These are phyloP conservation scores for Vanderwaltozyma polyspora DNA, from an alignment of 805 yeast species.

Conservation along the genomic window DNA sequence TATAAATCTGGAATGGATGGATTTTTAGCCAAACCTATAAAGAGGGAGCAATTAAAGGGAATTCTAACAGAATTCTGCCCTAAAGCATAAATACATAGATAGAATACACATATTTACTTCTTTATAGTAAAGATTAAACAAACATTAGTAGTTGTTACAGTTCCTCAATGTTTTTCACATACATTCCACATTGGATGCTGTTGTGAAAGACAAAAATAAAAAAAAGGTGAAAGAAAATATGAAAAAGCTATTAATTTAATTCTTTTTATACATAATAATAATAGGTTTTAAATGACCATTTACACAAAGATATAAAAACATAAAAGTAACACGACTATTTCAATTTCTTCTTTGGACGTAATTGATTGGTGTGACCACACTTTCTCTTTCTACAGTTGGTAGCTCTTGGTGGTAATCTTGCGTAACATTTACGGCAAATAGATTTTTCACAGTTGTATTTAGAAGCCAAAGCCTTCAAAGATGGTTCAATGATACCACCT, in stretches of 20 bases:
- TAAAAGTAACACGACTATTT: constrained; percentile 48
- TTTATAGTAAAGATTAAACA: too few relatives aligned
- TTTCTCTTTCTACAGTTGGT: constrained; percentile 99
- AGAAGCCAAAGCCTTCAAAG: constrained; percentile 97
- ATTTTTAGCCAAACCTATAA: constrained; percentile 78
- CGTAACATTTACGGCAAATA: constrained; percentile 99
- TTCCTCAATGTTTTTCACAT: too few relatives aligned
- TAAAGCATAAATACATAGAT: too few relatives aligned
- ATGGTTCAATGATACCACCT: constrained; percentile 99
- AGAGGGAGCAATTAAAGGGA: constrained; percentile 54
- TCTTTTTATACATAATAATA: constrained; percentile 2
- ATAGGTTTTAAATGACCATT: too few relatives aligned
- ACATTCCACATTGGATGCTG: too few relatives aligned
- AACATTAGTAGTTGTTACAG: too few relatives aligned
- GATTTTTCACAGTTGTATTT: constrained; percentile 99
- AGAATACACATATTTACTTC: too few relatives aligned
- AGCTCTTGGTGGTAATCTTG: constrained; percentile 99
- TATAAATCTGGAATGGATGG: constrained; percentile 87
- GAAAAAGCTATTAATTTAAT: too few relatives aligned
- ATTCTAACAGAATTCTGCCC: constrained; percentile 30
- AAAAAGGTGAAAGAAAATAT: too few relatives aligned
- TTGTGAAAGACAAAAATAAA: too few relatives aligned
- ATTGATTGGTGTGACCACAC: constrained; percentile 99
- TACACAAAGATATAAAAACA: too few relatives aligned
- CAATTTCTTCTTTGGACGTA: constrained; percentile 99